phyloP scores from a whole-genome alignment of 257 asterid species.

The Linaria vulgaris region DNA sequence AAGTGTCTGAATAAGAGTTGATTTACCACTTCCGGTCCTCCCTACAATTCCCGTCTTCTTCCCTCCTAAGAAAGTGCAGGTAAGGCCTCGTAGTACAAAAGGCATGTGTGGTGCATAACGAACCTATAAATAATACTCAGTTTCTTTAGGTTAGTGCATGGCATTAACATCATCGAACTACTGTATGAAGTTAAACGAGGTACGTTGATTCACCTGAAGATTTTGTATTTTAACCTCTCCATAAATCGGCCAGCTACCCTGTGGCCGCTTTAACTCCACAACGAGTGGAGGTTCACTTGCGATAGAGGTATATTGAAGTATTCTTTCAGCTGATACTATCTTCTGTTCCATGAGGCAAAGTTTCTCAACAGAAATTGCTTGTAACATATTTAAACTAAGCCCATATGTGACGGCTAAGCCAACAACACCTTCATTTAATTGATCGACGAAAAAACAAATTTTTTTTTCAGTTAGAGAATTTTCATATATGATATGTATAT shows the following conservation, averaged over 20 bases:
- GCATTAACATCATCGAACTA: background rate
- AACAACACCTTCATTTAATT: slow-evolving; percentile 65
- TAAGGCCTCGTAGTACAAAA: slow-evolving; percentile 73
- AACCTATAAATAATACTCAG: slow-evolving; percentile 42
- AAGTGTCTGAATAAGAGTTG: slow-evolving; percentile 88
- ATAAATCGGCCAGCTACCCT: slow-evolving; percentile 56
- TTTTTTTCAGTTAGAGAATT: background rate
- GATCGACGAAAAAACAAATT: slow-evolving; percentile 4
- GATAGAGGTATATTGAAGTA: slow-evolving; percentile 54
- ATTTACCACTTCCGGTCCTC: slow-evolving; percentile 96
- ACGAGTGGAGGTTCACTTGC: slow-evolving; percentile 81
- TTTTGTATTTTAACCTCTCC: slow-evolving; percentile 70
- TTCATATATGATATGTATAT: background rate
- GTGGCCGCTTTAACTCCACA: slow-evolving; percentile 62
- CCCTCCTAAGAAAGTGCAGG: slow-evolving; percentile 80
- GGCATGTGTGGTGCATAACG: slow-evolving; percentile 95
- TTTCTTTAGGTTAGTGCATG: slow-evolving; percentile 1
- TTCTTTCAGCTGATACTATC: too few relatives aligned
- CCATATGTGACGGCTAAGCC: slow-evolving; percentile 90
- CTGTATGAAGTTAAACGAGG: too few relatives aligned
- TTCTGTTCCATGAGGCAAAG: too few relatives aligned
- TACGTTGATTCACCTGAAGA: slow-evolving; percentile 70
- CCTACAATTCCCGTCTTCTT: slow-evolving; percentile 89
- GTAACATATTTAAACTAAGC: slow-evolving; percentile 67
- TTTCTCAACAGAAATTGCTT: slow-evolving; percentile 48